Evolutionary conservation across 192 early-diverging fungal genomes (phyloP), one percentile per base, ranked within the genome.

Genomic region (Mortierella antarctica): DNA sequence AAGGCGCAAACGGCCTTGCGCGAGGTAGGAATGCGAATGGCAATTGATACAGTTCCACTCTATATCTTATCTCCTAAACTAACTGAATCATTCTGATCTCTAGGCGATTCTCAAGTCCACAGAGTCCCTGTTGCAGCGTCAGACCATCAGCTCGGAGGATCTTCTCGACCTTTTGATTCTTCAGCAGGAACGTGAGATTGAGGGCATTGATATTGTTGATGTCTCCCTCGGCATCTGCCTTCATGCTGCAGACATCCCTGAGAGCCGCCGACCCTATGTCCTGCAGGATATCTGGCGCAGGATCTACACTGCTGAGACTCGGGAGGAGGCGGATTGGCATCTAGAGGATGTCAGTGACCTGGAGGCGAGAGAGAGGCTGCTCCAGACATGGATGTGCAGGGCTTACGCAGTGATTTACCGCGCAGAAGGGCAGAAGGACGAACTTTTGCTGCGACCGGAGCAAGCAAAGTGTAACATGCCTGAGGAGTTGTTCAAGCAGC

Each of bases 271-370:
- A 20, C 70, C 65, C 5, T 65, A 80, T 57, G 70, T 72, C 12
- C 42, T 80, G 39, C 65, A 71, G 60, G 77, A 80, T 52, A 71
- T 80, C 11, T 80, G 77, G 77, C 69, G 77, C n/a, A 18, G 77
- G n/a, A 62, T 80, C 53, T 80, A 63, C 39, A 71, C 66, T 54
- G 63, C 65, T 0, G 57, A 41, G 9, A 41, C 53, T 9, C 62
- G 50, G 10, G 46, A 71, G 40, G 58, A 71, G 12, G 40, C 46
- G 9, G 44, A 53, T 53, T 80, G 77, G 77, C 56, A 60, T 21
- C 65, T 71, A 7, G 52, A 67, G 17, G 65, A 72, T 21, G 49
- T 71, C 13, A 56, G 55, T 4, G 77, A 80, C 7, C 39, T 46
- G 31, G 77, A 80, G 45, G 77, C 68, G 9, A 52, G 65, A 2